A percentile compares a stretch with the other conserved stretches of the same genome.
Evolutionary conservation across 306 rosid genomes (phyloP).

Genomic region (Quercus parvula): DNA sequence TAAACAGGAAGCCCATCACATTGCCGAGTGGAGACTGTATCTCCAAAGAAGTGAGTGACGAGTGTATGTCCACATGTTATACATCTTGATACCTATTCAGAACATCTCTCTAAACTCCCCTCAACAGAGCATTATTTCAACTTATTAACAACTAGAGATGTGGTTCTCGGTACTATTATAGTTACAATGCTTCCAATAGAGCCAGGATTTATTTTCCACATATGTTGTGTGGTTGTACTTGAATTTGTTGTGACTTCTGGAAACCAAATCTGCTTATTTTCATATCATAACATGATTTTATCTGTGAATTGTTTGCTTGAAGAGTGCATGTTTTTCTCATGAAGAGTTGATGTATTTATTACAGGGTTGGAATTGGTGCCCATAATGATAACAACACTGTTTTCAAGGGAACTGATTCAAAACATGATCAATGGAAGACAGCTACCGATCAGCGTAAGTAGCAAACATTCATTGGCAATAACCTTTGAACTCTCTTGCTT

Average conservation of each 20-base stretch:
- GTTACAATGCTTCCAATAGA: constrained; percentile 15
- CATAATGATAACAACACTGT: constrained; percentile 25
- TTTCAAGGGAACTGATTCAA: constrained; percentile 23
- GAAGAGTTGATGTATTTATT: constrained; percentile 22
- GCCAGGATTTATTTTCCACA: constrained; percentile 1
- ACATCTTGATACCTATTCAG: constrained; percentile 16
- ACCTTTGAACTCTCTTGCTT: background rate
- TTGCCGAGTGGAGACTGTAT: constrained; percentile 39
- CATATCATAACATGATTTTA: constrained; percentile 8
- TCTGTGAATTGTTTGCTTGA: constrained; percentile 5
- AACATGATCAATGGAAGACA: constrained; percentile 32
- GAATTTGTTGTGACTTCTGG: constrained; percentile 10
- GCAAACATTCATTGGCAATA: constrained; percentile 19
- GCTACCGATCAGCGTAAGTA: constrained; percentile 56
- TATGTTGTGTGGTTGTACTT: constrained; percentile 15
- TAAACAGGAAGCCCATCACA: constrained; percentile 46
- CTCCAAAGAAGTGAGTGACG: constrained; percentile 58
- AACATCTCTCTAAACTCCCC: background rate
- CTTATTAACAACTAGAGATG: constrained; percentile 1
- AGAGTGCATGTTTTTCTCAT: constrained; percentile 3
- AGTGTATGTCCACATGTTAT: background rate
- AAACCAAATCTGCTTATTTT: background rate
- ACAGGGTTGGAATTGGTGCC: constrained; percentile 42
- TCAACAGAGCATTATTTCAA: constrained; percentile 3
- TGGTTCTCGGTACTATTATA: background rate